These are phyloP conservation scores for Monosporascus sp. DNA, from an alignment of 2,329 filamentous ascomycete genomes.

Conservation along the genomic window DNA sequence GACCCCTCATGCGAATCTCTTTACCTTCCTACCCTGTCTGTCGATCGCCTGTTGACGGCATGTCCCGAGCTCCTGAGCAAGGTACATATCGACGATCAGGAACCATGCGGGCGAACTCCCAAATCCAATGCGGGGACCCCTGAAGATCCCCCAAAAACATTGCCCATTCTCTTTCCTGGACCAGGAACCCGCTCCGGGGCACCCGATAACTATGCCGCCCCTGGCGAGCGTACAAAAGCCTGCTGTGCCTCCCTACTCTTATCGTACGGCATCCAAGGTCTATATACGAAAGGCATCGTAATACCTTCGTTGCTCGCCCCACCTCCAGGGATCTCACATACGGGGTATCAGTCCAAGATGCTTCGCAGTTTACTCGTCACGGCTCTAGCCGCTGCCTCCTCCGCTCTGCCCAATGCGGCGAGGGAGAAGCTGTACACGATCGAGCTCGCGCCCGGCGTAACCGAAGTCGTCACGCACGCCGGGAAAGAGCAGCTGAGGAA, in stretches of 20 bases:
- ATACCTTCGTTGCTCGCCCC: too few species aligned
- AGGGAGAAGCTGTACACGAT: background rate
- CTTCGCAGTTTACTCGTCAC: background rate
- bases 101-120: background rate
- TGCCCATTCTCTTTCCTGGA: background rate
- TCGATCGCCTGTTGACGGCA: background rate
- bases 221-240: background rate
- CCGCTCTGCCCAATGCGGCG: background rate
- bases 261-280: background rate
- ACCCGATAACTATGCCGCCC: background rate
- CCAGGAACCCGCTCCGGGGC: background rate
- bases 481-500: background rate
- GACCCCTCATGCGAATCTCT: too few species aligned
- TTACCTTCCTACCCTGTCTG: background rate
- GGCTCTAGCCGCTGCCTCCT: background rate
- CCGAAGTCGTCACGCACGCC: background rate
- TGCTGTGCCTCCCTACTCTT: background rate
- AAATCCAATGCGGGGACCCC: background rate
- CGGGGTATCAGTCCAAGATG: background rate
- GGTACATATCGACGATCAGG: background rate
- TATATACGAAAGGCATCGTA: background rate
- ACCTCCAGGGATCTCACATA: too few species aligned
- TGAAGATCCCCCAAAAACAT: background rate
- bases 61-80: background rate
- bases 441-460: background rate